Base-by-base conservation (phyloP, 129 eudicot species). In the Scalesia atractyloides region DNA sequence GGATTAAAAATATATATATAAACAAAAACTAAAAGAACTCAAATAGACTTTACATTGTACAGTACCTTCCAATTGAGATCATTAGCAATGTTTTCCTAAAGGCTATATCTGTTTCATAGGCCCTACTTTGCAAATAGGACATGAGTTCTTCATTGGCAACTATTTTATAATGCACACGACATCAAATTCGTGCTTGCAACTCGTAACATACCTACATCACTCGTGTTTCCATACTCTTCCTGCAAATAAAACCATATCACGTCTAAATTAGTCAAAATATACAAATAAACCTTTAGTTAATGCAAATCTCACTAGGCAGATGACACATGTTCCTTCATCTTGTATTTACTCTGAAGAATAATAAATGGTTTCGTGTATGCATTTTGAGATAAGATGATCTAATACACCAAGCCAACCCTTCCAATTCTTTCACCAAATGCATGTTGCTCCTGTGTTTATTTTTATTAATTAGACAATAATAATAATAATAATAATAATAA, bases 101-200 rank as follows among this genome's bases (percentile, higher is more conserved):
- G 26, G 26, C 26, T 24, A 24, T 24, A 2, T 63, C 24, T 84
- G 83, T 78, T 86, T 81, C 75, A 13, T 9, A 43, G 72, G 65
- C 48, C 84, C 89, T 68, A 85, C 79, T 73, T 86, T 89, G 85
- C 96, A 86, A 54, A 89, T 86, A 26, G 96, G 96, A 39, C 96
- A 89, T 69, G 73, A 1, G 63, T 89, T 89, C 85, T 89, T 89
- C 82, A 84, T 82, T 15, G 87, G 80, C 65, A 89, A 65, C 96
- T 92, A 89, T 68, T 82, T 86, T 36, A 70, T 78, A 68, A 89
- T 86, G 74, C 96, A 89, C 15, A 84, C 81, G 9, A 72, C 86
- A 57, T 89, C 93, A 20, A 86, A 89, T 72, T 89, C 90, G 44
- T 86, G 96, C 62, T 84, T 60, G 47, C 96, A 89, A 30, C 46